These are phyloP conservation scores for Ceratocystis lukuohia DNA, from an alignment of 2,329 filamentous ascomycete species.

Conservation along the genomic window DNA sequence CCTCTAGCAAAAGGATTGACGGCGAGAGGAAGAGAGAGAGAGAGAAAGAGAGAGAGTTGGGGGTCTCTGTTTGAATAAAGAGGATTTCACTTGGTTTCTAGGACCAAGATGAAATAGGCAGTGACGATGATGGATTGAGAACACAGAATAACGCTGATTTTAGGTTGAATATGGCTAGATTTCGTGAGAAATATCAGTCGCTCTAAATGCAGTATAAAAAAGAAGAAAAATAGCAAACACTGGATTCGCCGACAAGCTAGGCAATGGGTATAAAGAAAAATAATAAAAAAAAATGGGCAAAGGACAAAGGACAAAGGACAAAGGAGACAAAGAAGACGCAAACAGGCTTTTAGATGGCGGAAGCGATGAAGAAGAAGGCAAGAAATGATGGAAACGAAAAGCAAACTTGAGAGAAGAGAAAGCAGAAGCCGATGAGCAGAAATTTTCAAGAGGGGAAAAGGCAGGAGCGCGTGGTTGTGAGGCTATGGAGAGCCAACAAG, in stretches of 20 bases:
- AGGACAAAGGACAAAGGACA: background rate
- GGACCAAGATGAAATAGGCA: background rate
- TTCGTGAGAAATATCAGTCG: background rate
- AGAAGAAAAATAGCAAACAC: background rate
- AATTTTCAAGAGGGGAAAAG: background rate
- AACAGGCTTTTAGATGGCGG: background rate
- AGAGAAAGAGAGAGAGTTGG: background rate
- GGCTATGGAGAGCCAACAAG: background rate
- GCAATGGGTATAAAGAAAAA: background rate
- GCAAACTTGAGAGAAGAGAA: background rate
- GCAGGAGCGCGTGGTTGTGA: background rate
- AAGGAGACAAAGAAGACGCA: background rate
- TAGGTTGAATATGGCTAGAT: background rate
- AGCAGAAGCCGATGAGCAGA: background rate
- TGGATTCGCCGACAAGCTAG: too few species aligned
- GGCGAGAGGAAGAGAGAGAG: background rate
- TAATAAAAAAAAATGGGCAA: background rate
- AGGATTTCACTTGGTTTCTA: background rate
- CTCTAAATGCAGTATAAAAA: background rate
- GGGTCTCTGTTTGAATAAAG: background rate
- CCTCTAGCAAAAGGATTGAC: background rate
- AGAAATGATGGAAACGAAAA: background rate
- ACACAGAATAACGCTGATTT: background rate
- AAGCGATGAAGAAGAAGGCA: background rate
- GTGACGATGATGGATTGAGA: background rate